phyloP scores from a whole-genome alignment of 768 basidiomycete genomes.

The Xerocomus potaroensis region DNA sequence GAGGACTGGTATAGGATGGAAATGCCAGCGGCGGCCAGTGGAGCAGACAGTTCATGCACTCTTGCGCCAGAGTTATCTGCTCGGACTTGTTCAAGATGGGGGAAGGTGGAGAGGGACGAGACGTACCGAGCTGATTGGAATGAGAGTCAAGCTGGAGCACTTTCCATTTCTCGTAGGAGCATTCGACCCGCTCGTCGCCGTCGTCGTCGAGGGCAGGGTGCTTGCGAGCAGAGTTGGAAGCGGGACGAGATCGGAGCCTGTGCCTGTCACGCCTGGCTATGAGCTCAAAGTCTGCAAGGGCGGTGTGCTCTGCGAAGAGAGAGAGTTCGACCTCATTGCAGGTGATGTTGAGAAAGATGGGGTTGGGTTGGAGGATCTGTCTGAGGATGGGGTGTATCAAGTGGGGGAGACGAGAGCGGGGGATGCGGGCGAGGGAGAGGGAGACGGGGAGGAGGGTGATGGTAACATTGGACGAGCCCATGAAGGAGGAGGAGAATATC shows the following conservation, averaged over 20 bases:
- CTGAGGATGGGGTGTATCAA: slow-evolving; percentile 61
- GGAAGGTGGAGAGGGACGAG: background rate
- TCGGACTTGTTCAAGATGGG: slow-evolving; percentile 2
- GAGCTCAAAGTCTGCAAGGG: slow-evolving; percentile 55
- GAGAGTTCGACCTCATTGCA: slow-evolving; percentile 78
- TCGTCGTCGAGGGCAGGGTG: slow-evolving; percentile 32
- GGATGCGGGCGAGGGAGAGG: slow-evolving; percentile 71
- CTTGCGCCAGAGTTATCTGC: slow-evolving; percentile 67
- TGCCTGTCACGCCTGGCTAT: slow-evolving; percentile 57
- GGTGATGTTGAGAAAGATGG: slow-evolving; percentile 69
- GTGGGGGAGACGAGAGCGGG: slow-evolving; percentile 58
- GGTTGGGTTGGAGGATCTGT: slow-evolving; percentile 63
- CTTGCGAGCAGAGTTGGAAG: slow-evolving; percentile 32
- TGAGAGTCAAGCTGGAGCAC: slow-evolving; percentile 82
- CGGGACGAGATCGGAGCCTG: slow-evolving; percentile 39
- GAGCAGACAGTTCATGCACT: slow-evolving; percentile 71
- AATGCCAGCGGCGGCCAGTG: slow-evolving; percentile 70
- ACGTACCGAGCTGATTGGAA: slow-evolving; percentile 61
- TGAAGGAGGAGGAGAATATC: slow-evolving; percentile 15
- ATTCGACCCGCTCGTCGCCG: slow-evolving; percentile 53
- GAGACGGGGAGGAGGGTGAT: slow-evolving; percentile 69
- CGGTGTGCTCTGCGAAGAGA: slow-evolving; percentile 60
- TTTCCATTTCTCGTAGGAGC: slow-evolving; percentile 71
- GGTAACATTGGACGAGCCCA: slow-evolving; percentile 41
- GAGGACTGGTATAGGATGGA: slow-evolving; percentile 81